Conservation (phyloP, 2,329 filamentous ascomycete genomes). For the Xylariaceae sp. region DNA sequence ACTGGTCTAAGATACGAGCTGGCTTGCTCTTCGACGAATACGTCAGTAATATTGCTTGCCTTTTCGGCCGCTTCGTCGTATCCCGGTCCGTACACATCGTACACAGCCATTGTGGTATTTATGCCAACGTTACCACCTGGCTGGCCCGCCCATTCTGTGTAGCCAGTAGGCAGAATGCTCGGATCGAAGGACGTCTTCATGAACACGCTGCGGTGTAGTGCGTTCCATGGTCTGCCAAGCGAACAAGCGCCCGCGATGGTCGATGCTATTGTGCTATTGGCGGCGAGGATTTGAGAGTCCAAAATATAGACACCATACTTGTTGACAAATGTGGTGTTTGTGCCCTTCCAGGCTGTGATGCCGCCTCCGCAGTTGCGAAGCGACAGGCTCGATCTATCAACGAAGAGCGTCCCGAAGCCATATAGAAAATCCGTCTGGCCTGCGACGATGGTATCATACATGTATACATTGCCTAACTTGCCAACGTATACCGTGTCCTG, state of each 20-base stretch:
- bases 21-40: conserved; percentile 14
- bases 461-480: conserved; percentile 61
- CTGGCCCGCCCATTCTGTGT: conserved; percentile 45
- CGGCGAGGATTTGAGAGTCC: conserved; percentile 47
- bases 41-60: conserved; percentile 19
- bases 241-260: conserved; percentile 43
- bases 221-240: conserved; percentile 60
- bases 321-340: conserved; percentile 60
- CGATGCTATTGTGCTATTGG: conserved; percentile 44
- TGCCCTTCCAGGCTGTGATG: conserved; percentile 63
- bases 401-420: conserved; percentile 60
- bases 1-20: conserved; percentile 19
- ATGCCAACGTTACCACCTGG: conserved; percentile 15
- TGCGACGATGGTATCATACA: conserved; percentile 54
- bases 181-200: conserved; percentile 50
- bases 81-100: conserved; percentile 19
- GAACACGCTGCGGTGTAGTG: conserved; percentile 52
- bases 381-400: conserved; percentile 48
- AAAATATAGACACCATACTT: conserved; percentile 63
- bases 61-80: conserved; percentile 21
- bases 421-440: conserved; percentile 66
- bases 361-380: conserved; percentile 60
- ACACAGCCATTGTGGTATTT: conserved; percentile 24
- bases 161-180: conserved; percentile 48
- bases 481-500: conserved; percentile 66